Conservation (phyloP, 2,329 filamentous ascomycete genomes). For the Trichoderma pleuroti region DNA sequence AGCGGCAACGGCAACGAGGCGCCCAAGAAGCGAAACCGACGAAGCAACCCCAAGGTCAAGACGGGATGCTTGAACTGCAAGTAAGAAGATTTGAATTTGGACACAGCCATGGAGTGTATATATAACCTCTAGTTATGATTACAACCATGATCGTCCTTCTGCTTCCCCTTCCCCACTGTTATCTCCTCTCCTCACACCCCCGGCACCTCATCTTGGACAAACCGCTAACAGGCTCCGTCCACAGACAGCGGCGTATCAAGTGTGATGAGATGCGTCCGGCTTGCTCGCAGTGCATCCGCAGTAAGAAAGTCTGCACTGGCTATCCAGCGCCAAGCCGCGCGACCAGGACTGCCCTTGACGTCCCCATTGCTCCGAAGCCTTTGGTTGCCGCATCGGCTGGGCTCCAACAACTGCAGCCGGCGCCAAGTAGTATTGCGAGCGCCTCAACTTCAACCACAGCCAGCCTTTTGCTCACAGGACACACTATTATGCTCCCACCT, state of each 20-base stretch:
- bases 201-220: neutral
- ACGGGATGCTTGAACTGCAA: slow-evolving; percentile 67
- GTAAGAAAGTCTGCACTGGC: slow-evolving; percentile 56
- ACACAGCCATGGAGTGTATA: neutral
- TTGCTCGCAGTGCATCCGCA: slow-evolving; percentile 58
- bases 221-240: neutral
- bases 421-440: neutral
- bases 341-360: slow-evolving; percentile 43
- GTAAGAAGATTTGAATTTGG: slow-evolving; percentile 43
- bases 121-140: neutral
- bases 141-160: neutral
- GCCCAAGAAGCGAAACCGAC: slow-evolving; percentile 43
- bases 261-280: slow-evolving; percentile 62
- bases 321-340: slow-evolving; percentile 57
- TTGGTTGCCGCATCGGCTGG: slow-evolving; percentile 12
- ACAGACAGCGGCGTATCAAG: slow-evolving; percentile 59
- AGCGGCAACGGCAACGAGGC: neutral
- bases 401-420: neutral
- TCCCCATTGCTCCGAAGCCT: slow-evolving; percentile 50
- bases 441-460: slow-evolving; percentile 24
- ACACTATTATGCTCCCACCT: slow-evolving; percentile 30
- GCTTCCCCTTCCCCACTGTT: neutral
- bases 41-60: slow-evolving; percentile 60
- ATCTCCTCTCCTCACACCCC: neutral
- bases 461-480: slow-evolving; percentile 12